Conservation (phyloP, 805 yeast species). For the Saccharomycopsis schoenii region DNA sequence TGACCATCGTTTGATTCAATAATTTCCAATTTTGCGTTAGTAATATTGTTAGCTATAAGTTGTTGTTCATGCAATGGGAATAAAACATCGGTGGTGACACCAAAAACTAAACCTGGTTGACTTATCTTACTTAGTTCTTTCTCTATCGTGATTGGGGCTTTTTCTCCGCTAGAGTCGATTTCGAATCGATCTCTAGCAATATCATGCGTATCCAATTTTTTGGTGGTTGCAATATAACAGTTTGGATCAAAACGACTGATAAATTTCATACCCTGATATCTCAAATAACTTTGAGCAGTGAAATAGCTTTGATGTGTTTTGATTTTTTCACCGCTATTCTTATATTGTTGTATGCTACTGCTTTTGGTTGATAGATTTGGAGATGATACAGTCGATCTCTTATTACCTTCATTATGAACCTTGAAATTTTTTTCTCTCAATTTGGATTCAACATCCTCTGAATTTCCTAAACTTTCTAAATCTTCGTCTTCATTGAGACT, state of each 20-base stretch:
- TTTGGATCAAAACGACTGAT: conserved; percentile 89
- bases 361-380: conserved; percentile 19
- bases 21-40: conserved; percentile 55
- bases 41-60: conserved; percentile 64
- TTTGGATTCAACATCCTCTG: conserved; percentile 31
- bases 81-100: conserved; percentile 85
- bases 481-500: neutral
- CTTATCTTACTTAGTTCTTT: conserved; percentile 48
- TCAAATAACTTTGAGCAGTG: conserved; percentile 88
- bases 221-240: conserved; percentile 87
- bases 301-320: conserved; percentile 49
- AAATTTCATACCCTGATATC: conserved; percentile 92
- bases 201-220: conserved; percentile 94
- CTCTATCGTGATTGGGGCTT: conserved; percentile 24
- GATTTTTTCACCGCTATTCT: conserved; percentile 21
- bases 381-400: conserved; percentile 17
- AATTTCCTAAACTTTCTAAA: neutral
- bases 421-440: conserved; percentile 68
- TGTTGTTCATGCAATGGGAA: conserved; percentile 91
- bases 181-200: conserved; percentile 63
- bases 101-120: conserved; percentile 78
- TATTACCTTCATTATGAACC: conserved; percentile 80
- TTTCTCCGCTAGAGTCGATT: conserved; percentile 21
- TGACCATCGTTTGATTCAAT: conserved; percentile 94
- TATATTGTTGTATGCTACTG: conserved; percentile 24